These are phyloP conservation scores for Colletotrichum sp. DNA, from an alignment of 2,329 filamentous ascomycete species.

Conservation along the genomic window DNA sequence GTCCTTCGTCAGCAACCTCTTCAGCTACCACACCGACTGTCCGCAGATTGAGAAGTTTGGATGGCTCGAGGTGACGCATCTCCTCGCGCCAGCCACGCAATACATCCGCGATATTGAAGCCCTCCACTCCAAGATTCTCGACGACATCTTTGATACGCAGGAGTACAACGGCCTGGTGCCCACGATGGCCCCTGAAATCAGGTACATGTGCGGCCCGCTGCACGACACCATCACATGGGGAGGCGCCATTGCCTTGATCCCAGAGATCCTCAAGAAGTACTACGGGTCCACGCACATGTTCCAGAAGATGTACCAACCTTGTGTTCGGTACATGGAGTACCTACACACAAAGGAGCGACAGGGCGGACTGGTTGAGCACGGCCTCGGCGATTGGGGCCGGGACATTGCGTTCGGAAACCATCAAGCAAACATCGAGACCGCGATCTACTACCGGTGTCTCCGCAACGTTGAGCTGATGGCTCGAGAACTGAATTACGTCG, in stretches of 20 bases:
- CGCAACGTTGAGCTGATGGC: slow-evolving; percentile 39
- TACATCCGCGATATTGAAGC: slow-evolving; percentile 51
- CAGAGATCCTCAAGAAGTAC: slow-evolving; percentile 41
- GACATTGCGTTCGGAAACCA: slow-evolving; percentile 46
- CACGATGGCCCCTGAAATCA: slow-evolving; percentile 49
- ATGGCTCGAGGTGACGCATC: slow-evolving; percentile 50
- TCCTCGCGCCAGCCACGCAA: slow-evolving; percentile 48
- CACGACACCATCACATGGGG: slow-evolving; percentile 51
- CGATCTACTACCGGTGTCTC: slow-evolving; percentile 45
- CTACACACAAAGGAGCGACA: slow-evolving; percentile 40
- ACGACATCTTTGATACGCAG: slow-evolving; percentile 50
- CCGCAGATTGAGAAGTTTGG: slow-evolving; percentile 52
- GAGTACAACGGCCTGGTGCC: slow-evolving; percentile 47
- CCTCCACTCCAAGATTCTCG: slow-evolving; percentile 49
- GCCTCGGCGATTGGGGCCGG: slow-evolving; percentile 46
- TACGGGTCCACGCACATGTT: slow-evolving; percentile 42
- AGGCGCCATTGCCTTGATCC: slow-evolving; percentile 38
- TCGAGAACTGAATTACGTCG: slow-evolving; percentile 26
- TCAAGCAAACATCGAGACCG: slow-evolving; percentile 49
- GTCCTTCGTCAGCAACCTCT: slow-evolving; percentile 46
- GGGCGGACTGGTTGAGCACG: slow-evolving; percentile 45
- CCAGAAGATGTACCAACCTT: slow-evolving; percentile 38
- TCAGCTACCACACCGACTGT: slow-evolving; percentile 52
- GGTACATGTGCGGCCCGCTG: slow-evolving; percentile 50
- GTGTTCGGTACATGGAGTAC: slow-evolving; percentile 45